Evolutionary conservation across 164 flowering plant species (phyloP), one percentile per base, ranked within the genome.

Genomic region (Hamamelis virginiana): DNA sequence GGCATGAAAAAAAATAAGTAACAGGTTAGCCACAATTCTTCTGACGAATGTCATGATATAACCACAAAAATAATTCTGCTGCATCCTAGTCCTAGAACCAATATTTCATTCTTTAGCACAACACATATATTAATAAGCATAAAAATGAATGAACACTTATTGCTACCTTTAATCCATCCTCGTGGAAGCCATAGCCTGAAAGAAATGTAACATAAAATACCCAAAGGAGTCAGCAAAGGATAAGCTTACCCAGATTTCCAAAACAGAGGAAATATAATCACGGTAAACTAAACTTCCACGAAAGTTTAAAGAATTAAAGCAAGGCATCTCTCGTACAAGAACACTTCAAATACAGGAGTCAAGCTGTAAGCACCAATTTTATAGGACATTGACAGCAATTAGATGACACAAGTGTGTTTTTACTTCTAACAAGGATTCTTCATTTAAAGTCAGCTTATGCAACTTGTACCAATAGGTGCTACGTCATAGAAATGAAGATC

Each of bases 181-280:
- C 98, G 71, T 93, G 98, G 73, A 93, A 93, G 16, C 98, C 98
- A 80, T 86, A 88, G 53, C 98, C 98, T 93, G 85, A 66, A 76
- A 72, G 46, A 26, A 28, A 56, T 38, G 15, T 14, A 63, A 65
- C 0, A 67, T 14, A 16, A 44, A 9, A 45, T 27, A 26, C 1
- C 19, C 26, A 45, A 58, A 10, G 25, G 27, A 57, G 50, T n/a
- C 6, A 28, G 22, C 18, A 44, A 26, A 19, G 6, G 41, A 62
- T n/a, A n/a, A 41, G 21, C 51, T 62, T 21, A 27, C 11, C 16
- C 26, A 19, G 45, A 43, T 48, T 25, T 65, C 25, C 16, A 50
- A 18, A 27, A 48, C 28, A 53, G 21, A 1, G 1, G 13, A 16
- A 65, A 28, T 15, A n/a, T 19, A 8, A 61, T 44, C 21, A 10